Base-by-base conservation (phyloP, 2,329 filamentous ascomycete species). In the Ophiognomonia clavigignenti-juglandacearum region DNA sequence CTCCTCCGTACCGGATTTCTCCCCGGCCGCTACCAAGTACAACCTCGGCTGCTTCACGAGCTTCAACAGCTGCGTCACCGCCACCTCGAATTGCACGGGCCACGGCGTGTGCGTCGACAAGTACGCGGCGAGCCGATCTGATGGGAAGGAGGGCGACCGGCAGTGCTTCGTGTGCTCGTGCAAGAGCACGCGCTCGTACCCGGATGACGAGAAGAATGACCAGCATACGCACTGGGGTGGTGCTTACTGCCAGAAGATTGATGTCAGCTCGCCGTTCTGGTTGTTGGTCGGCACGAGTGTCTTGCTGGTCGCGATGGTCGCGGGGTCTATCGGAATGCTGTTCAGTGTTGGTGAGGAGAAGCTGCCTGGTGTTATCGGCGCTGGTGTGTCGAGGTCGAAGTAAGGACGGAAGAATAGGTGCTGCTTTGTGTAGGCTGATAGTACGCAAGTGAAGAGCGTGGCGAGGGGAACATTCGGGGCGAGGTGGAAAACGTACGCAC, bases 321-420 rank as follows among this genome's bases (percentile, higher is more conserved):
- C 74, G 31, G 83, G 86, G 62, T 82, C 81, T 10, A 83, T 97
- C 57, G 82, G 84, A 6, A 72, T 95, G 74, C 66, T 98, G 45
- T 93, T 85, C 66, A 83, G 73, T 53, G 87, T 97, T 59, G 93
- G 92, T 27, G 80, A 86, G 64, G 83, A 95, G 71, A 86, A 90
- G 68, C 73, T 97, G 54, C 93, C 93, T 0, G 90, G 90, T 57
- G 92, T 98, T 8, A 91, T 98, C 65, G 89, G 90, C n/a, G 93
- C 93, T 39, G 93, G 93, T 54, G 92, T 98, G 31, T 87, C 85
- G 54, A 80, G 82, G 49, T 75, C 83, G 27, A 89, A 84, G 66
- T 80, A 71, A 60, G 23, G 16, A 20, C 35, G 16, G 23, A 23
- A 51, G 51, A 44, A 27, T 43, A 19, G 26, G 27, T 6, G 13